A percentile compares a stretch with the other conserved stretches of the same genome.
Evolutionary conservation across 257 asterid species (phyloP).

Genomic region (Nicotiana benthamiana): DNA sequence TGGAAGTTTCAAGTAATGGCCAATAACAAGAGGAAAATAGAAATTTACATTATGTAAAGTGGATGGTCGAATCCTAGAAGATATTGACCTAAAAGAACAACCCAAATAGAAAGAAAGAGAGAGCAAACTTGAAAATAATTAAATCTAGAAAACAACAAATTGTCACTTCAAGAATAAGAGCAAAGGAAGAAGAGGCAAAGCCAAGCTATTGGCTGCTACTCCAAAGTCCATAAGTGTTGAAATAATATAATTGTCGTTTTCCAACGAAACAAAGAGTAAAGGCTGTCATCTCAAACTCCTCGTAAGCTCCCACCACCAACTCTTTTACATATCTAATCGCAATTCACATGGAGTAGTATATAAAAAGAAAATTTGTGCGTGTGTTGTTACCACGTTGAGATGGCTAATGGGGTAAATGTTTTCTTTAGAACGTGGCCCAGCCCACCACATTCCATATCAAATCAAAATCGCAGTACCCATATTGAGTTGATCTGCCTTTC

Average conservation of each 20-base stretch:
- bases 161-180: conserved; percentile 40
- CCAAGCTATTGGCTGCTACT: conserved; percentile 20
- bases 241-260: conserved; percentile 46
- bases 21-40: not conserved
- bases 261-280: conserved; percentile 41
- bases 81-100: not conserved
- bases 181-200: conserved; percentile 18
- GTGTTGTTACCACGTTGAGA: not conserved
- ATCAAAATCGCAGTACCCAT: not conserved
- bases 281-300: conserved; percentile 25
- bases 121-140: not conserved
- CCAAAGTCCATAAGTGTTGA: conserved; percentile 19
- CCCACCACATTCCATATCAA: not conserved
- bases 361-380: not conserved
- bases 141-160: conserved; percentile 13
- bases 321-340: not conserved
- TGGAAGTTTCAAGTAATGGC: not conserved
- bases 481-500: not conserved
- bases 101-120: not conserved
- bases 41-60: conserved; percentile 16
- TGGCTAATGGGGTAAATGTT: not conserved
- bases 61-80: conserved; percentile 21
- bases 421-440: not conserved
- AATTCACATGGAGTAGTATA: not conserved
- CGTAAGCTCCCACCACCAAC: conserved; percentile 2